Percentiles rank a stretch among this genome's conserved stretches.
phyloP scores from a whole-genome alignment of 345 rosid genomes.

The Firmiana major region DNA sequence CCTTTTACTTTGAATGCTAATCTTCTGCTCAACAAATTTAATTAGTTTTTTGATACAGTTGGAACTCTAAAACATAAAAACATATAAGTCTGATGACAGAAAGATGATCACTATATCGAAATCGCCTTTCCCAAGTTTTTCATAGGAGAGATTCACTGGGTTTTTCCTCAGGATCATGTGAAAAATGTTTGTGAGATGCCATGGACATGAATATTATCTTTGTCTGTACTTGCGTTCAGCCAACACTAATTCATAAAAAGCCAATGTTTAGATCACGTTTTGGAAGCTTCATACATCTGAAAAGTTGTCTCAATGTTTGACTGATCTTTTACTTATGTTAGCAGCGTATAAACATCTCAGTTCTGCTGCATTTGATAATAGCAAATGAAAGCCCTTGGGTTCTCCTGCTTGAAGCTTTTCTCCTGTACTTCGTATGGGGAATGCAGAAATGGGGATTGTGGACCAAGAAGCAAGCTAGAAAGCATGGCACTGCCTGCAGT shows the following conservation, averaged over 20 bases:
- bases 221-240: background rate
- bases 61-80: background rate
- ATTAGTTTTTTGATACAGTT: background rate
- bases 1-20: background rate
- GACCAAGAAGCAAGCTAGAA: conserved; percentile 11
- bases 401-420: background rate
- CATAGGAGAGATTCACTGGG: background rate
- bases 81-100: no score
- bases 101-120: no score
- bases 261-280: background rate
- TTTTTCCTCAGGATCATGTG: background rate
- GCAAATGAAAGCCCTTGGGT: background rate
- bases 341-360: no score
- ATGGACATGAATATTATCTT: background rate
- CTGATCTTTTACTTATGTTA: no score
- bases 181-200: background rate
- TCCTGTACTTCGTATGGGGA: background rate
- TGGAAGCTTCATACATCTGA: background rate
- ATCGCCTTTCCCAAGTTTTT: background rate
- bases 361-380: background rate
- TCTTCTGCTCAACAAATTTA: background rate
- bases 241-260: background rate
- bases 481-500: background rate
- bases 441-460: background rate
- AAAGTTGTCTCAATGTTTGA: background rate